A percentile compares a stretch with the other conserved stretches of the same genome.
Evolutionary conservation across 345 rosid species (phyloP).

Genomic region (Euphorbia pulcherrima): DNA sequence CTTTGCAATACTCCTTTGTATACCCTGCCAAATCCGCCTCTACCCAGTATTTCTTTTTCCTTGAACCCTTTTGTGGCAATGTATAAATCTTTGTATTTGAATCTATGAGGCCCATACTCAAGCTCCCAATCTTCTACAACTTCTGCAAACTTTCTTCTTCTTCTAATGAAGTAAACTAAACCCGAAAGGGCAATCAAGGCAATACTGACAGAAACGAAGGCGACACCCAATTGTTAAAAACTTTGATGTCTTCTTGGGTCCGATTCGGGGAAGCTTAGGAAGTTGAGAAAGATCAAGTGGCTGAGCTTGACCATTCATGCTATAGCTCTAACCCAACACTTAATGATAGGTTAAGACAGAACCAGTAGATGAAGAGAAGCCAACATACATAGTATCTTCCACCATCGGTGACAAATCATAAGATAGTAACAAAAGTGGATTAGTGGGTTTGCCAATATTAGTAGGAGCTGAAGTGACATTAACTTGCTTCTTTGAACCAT

Average conservation of each 20-base stretch:
- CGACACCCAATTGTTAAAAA: constrained; percentile 39
- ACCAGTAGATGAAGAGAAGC: constrained; percentile 67
- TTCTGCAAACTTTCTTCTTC: constrained; percentile 59
- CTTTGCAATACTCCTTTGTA: constrained; percentile 52
- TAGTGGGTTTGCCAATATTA: constrained; percentile 31
- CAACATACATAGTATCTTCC: constrained; percentile 44
- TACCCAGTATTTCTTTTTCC: no score
- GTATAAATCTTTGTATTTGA: constrained; percentile 56
- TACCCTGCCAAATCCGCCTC: no score
- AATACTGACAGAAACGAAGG: constrained; percentile 33
- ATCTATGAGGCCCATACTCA: constrained; percentile 60
- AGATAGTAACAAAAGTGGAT: constrained; percentile 38
- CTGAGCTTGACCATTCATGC: constrained; percentile 38
- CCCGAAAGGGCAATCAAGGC: constrained; percentile 22
- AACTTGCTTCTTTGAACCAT: constrained; percentile 24
- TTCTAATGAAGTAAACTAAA: constrained; percentile 23
- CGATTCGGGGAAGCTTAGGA: constrained; percentile 52
- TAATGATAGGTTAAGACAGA: constrained; percentile 38
- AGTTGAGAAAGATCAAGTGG: constrained; percentile 44
- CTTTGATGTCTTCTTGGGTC: constrained; percentile 29
- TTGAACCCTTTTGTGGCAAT: no score
- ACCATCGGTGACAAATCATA: constrained; percentile 44
- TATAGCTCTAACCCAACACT: constrained; percentile 69
- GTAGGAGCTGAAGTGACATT: constrained; percentile 49
- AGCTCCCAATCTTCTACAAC: constrained; percentile 71